These are phyloP conservation scores for Nigrospora sphaerica DNA, from an alignment of 2,329 filamentous ascomycete species.

Conservation along the genomic window DNA sequence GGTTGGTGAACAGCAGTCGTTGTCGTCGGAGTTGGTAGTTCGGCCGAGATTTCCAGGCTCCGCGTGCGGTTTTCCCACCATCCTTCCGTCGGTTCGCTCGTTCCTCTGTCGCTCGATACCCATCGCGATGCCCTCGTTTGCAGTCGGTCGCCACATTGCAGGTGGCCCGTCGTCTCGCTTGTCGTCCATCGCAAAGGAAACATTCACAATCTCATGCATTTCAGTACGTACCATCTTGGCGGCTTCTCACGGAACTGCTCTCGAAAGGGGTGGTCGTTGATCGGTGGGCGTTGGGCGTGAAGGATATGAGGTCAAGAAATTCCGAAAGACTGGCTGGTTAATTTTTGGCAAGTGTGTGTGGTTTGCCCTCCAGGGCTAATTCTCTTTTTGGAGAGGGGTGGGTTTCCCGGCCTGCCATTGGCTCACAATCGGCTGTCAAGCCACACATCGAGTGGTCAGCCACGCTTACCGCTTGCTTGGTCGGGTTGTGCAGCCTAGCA, in stretches of 20 bases:
- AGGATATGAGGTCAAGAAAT: no score
- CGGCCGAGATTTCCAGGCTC: background rate
- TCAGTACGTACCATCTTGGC: constrained; percentile 40
- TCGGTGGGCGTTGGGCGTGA: background rate
- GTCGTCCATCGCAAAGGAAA: background rate
- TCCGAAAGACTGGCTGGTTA: no score
- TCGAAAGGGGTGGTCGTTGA: constrained; percentile 17
- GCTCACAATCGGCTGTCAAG: no score
- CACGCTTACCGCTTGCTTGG: no score
- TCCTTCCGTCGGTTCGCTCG: background rate
- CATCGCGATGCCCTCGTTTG: no score
- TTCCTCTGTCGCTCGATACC: background rate
- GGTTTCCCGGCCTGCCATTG: no score
- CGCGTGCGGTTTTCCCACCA: background rate
- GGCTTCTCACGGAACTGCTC: constrained; percentile 35
- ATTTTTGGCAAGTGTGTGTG: no score
- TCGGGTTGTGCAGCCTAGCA: no score
- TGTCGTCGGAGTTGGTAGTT: background rate
- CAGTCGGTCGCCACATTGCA: background rate
- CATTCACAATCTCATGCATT: constrained; percentile 9
- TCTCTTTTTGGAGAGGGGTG: no score
- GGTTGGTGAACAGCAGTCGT: background rate
- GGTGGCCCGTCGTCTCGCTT: background rate
- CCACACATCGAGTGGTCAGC: no score
- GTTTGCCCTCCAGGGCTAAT: no score